Percentiles rank a stretch among this genome's conserved stretches.
phyloP scores from a whole-genome alignment of 1,284 basidiomycete species.

The Ustanciosporium gigantosporum region DNA sequence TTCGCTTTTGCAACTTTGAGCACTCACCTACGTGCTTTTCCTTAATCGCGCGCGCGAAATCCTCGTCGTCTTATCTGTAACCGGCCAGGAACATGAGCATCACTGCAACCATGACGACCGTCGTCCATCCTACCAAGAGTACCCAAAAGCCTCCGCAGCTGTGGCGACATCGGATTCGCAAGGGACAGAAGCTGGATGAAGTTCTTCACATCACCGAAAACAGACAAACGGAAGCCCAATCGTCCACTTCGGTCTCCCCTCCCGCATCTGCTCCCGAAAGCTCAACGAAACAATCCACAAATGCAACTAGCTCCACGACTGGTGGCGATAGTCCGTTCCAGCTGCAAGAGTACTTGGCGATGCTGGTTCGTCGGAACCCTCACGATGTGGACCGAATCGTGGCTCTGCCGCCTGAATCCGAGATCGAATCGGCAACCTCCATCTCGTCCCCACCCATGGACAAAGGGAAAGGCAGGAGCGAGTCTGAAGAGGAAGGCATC shows the following conservation, averaged over 20 bases:
- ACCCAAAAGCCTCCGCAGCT: constrained; percentile 2
- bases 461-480: constrained; percentile 57
- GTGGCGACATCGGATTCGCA: constrained; percentile 29
- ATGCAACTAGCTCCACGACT: neutral
- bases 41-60: no score
- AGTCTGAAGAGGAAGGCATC: constrained; percentile 9
- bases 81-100: no score
- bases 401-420: constrained; percentile 63
- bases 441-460: constrained; percentile 19
- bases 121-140: no score
- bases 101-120: no score
- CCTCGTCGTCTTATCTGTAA: no score
- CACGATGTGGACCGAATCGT: constrained; percentile 85
- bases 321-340: constrained; percentile 80
- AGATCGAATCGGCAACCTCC: constrained; percentile 21
- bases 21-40: no score
- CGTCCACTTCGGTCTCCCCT: constrained; percentile 1
- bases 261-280: constrained; percentile 3
- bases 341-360: constrained; percentile 89
- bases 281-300: neutral
- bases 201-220: constrained; percentile 15
- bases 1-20: no score
- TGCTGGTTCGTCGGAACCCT: constrained; percentile 80
- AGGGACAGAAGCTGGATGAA: constrained; percentile 43
- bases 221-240: neutral